These are phyloP conservation scores for Leishmania arabica DNA, from an alignment of 208 protist genomes.

Conservation along the genomic window DNA sequence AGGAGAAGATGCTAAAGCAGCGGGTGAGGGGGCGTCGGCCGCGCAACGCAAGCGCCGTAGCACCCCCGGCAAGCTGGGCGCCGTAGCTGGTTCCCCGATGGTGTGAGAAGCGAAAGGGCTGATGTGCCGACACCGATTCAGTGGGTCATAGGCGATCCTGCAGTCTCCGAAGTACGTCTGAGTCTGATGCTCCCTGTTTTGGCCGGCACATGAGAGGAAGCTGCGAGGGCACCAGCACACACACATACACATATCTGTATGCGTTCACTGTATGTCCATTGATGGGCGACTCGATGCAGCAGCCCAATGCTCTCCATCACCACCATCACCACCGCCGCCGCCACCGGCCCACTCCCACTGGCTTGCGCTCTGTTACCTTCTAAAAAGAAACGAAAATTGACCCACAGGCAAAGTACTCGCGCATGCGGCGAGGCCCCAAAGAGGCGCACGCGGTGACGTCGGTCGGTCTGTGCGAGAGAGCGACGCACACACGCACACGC, in stretches of 20 bases:
- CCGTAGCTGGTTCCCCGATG: background rate
- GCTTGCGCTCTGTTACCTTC: background rate
- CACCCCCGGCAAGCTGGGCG: background rate
- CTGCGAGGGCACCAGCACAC: background rate
- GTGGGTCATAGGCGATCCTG: background rate
- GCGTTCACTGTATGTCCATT: background rate
- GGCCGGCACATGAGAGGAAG: background rate
- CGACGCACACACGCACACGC: no score
- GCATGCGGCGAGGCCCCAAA: background rate
- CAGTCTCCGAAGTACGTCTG: background rate
- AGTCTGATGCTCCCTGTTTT: background rate
- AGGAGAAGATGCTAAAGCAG: constrained; percentile 27
- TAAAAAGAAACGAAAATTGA: background rate
- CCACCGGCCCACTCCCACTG: no score
- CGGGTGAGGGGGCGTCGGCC: constrained; percentile 15
- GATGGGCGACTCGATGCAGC: background rate
- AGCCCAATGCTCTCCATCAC: background rate
- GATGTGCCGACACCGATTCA: background rate
- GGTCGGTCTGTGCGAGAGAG: background rate
- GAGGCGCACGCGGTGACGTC: background rate
- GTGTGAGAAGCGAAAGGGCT: background rate
- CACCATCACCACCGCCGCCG: no score
- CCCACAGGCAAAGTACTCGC: background rate
- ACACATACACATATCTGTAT: background rate
- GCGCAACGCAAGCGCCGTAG: background rate